phyloP scores from a whole-genome alignment of 257 asterid species.

The Solanum gandarillasii region DNA sequence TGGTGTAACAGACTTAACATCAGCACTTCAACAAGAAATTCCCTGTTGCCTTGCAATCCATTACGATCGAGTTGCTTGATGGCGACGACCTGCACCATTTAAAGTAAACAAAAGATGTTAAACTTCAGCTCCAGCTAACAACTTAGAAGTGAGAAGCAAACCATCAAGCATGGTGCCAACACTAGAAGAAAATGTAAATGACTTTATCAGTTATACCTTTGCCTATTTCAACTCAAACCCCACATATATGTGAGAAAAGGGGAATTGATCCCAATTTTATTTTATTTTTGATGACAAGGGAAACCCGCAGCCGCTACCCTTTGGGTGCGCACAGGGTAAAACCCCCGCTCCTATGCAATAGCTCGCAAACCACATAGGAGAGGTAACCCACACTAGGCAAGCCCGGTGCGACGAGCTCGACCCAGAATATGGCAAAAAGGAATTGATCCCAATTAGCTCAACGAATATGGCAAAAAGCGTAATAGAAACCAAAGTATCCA shows the following conservation, averaged over 20 bases:
- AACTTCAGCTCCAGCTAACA: neutral
- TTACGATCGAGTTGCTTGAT: constrained; percentile 92
- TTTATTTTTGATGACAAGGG: too few relatives aligned
- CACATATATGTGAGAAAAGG: neutral
- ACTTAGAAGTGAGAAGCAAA: neutral
- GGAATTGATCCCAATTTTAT: neutral
- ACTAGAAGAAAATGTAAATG: neutral
- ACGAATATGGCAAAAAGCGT: neutral
- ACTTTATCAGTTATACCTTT: neutral
- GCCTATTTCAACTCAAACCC: neutral
- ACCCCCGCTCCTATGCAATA: too few relatives aligned
- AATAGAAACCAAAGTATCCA: neutral
- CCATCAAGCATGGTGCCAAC: neutral
- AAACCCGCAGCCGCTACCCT: too few relatives aligned
- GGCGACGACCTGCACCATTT: constrained; percentile 50
- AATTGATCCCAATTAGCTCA: neutral
- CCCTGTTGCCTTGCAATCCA: constrained; percentile 88
- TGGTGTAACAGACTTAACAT: constrained; percentile 87
- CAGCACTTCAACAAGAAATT: constrained; percentile 85
- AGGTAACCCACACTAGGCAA: too few relatives aligned
- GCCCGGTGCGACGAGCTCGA: too few relatives aligned
- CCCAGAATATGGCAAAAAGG: too few relatives aligned
- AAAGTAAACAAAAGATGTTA: neutral
- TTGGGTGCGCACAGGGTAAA: too few relatives aligned
- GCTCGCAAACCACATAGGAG: too few relatives aligned